A percentile compares a stretch with the other conserved stretches of the same genome.
phyloP scores from a whole-genome alignment of 2,329 filamentous ascomycete genomes.

The Setomelanomma holmii region DNA sequence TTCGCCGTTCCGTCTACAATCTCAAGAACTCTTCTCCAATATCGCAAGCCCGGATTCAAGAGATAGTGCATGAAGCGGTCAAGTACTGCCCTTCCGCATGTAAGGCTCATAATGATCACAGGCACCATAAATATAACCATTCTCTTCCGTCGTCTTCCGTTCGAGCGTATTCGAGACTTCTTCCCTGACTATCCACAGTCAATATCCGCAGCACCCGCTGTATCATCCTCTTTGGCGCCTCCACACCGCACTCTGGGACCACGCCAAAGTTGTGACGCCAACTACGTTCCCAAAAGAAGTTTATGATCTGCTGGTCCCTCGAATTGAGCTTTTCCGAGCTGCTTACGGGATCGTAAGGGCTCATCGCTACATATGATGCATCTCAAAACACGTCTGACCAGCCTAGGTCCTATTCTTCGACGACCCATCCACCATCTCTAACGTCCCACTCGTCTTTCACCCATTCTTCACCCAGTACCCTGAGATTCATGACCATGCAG shows the following conservation, averaged over 20 bases:
- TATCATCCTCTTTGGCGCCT: constrained; percentile 34
- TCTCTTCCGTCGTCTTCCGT: not conserved
- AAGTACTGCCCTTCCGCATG: constrained; percentile 34
- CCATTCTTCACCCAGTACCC: constrained; percentile 22
- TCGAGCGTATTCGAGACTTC: too few relatives aligned
- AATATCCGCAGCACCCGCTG: constrained; percentile 37
- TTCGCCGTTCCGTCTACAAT: constrained; percentile 35
- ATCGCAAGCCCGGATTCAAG: constrained; percentile 30
- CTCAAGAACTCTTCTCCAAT: constrained; percentile 31
- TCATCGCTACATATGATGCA: too few relatives aligned
- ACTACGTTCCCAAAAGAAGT: not conserved
- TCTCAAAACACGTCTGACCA: too few relatives aligned
- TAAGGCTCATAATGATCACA: not conserved
- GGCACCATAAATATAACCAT: too few relatives aligned
- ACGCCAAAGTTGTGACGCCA: constrained; percentile 21
- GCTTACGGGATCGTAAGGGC: constrained; percentile 32
- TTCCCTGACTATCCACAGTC: constrained; percentile 13
- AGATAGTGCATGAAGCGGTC: constrained; percentile 32
- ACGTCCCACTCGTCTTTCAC: constrained; percentile 20
- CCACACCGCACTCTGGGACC: constrained; percentile 35
- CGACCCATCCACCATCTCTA: constrained; percentile 16
- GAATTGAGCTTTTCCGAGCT: constrained; percentile 25
- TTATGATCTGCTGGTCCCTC: constrained; percentile 21
- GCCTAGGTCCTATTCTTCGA: constrained; percentile 28
- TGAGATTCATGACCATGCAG: constrained; percentile 32